Percentiles rank a stretch among this genome's conserved stretches.
These are phyloP conservation scores for Vigna hirtella DNA, from an alignment of 306 rosid genomes.

Conservation along the genomic window DNA sequence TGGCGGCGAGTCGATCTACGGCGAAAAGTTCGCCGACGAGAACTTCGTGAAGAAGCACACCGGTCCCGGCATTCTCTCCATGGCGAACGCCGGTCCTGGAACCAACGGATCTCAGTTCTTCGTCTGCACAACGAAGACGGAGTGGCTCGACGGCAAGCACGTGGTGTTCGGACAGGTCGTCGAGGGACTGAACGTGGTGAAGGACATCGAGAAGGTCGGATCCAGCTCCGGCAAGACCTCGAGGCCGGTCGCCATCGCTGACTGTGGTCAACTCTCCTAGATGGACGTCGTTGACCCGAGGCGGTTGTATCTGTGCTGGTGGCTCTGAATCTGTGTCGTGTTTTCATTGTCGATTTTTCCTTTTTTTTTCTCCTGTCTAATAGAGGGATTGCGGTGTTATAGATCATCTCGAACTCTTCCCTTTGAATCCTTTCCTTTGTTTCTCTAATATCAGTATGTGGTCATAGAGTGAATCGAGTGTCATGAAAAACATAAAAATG, in stretches of 20 bases:
- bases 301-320: background rate
- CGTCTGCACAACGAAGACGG: slow-evolving; percentile 78
- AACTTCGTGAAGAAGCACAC: slow-evolving; percentile 20
- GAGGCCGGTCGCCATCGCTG: background rate
- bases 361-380: background rate
- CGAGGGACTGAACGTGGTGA: slow-evolving; percentile 33
- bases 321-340: slow-evolving; percentile 44
- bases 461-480: slow-evolving; percentile 32
- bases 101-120: slow-evolving; percentile 96
- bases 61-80: background rate
- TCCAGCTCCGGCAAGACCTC: slow-evolving; percentile 20
- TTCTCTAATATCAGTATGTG: background rate
- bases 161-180: slow-evolving; percentile 78
- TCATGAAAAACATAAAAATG: slow-evolving; percentile 41
- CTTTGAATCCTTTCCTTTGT: background rate
- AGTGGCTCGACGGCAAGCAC: slow-evolving; percentile 91
- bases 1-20: slow-evolving; percentile 1
- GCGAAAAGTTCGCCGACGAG: background rate
- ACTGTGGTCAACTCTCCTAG: slow-evolving; percentile 87
- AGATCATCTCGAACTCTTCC: slow-evolving; percentile 38
- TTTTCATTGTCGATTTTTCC: slow-evolving; percentile 27
- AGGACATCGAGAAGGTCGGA: background rate
- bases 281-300: slow-evolving; percentile 29
- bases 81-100: slow-evolving; percentile 64
- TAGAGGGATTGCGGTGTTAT: slow-evolving; percentile 39